phyloP scores from a whole-genome alignment of 306 rosid species.

The Erythrophleum fordii region DNA sequence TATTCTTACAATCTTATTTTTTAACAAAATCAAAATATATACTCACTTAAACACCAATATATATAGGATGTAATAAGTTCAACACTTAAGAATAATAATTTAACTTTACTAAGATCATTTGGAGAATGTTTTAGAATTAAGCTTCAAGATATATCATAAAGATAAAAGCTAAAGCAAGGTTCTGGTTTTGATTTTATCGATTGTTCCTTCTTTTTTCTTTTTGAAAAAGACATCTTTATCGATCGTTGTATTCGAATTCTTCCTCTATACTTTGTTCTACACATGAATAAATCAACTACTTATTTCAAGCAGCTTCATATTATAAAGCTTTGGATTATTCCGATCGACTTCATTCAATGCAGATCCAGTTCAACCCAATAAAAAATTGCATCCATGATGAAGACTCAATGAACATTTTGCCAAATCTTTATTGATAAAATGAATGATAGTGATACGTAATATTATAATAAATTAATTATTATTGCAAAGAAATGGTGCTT shows the following conservation, averaged over 20 bases:
- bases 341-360: conserved; percentile 13
- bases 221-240: too few species aligned
- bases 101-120: too few species aligned
- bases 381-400: conserved; percentile 16
- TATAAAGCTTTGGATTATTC: conserved; percentile 9
- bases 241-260: neutral
- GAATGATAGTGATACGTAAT: neutral
- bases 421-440: neutral
- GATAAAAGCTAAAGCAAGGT: too few species aligned
- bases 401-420: conserved; percentile 8
- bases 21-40: too few species aligned
- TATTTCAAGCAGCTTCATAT: neutral
- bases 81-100: too few species aligned
- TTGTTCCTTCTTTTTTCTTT: too few species aligned
- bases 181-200: neutral
- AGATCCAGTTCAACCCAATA: neutral
- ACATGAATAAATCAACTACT: neutral
- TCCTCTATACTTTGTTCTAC: neutral
- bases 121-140: too few species aligned
- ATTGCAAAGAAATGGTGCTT: neutral
- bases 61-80: too few species aligned
- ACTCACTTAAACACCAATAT: too few species aligned
- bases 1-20: too few species aligned
- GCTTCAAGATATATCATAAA: too few species aligned
- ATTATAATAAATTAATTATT: neutral